phyloP scores from a whole-genome alignment of 176 grass and related monocot genomes.

The Aegilops tauschii region DNA sequence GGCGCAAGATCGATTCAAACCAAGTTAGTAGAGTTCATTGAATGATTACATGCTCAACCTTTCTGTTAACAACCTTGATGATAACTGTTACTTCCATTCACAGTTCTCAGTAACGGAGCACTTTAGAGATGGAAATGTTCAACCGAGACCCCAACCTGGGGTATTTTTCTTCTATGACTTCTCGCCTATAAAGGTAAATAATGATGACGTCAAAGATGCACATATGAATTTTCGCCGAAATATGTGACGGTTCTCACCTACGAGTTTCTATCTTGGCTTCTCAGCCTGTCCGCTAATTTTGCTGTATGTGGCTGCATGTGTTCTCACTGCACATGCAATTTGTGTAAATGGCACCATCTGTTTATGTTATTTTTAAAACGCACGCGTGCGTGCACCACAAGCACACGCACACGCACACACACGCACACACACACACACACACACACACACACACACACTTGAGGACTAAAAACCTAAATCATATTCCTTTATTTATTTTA shows the following conservation, averaged over 20 bases:
- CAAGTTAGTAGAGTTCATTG: constrained; percentile 50
- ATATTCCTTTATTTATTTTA: background rate
- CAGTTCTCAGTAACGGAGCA: constrained; percentile 97
- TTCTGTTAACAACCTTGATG: constrained; percentile 13
- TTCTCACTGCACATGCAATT: constrained; percentile 6
- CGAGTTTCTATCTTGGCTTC: background rate
- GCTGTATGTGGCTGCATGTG: background rate
- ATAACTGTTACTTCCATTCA: constrained; percentile 16
- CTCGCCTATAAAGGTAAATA: constrained; percentile 92
- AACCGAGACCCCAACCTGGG: constrained; percentile 56
- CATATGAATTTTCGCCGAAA: background rate
- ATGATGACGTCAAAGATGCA: background rate
- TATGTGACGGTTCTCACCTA: background rate
- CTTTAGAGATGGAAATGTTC: constrained; percentile 76
- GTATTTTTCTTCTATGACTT: constrained; percentile 98
- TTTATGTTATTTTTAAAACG: background rate
- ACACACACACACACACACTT: too few species aligned
- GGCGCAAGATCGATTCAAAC: constrained; percentile 77
- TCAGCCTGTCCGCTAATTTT: background rate
- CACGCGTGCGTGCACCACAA: background rate
- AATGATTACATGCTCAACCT: constrained; percentile 7
- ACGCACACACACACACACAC: too few species aligned
- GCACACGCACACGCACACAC: too few species aligned
- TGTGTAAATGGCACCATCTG: background rate
- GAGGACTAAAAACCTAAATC: background rate